Conservation (phyloP, 2,329 filamentous ascomycete species). For the Nothophoma quercina region DNA sequence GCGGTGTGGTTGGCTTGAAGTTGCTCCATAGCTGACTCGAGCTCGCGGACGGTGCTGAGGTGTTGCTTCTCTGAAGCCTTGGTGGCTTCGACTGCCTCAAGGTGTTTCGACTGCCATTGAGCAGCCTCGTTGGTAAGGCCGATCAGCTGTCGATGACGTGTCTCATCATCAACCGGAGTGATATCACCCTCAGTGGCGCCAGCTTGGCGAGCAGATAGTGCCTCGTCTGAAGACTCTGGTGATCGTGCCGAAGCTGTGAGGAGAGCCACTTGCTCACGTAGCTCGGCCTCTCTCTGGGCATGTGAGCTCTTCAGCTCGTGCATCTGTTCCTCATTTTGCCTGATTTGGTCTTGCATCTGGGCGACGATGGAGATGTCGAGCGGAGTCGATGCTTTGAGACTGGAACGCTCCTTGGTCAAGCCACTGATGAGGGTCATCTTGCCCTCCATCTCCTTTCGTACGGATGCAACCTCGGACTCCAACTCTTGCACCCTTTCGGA, state of each 20-base stretch:
- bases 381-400: constrained; percentile 78
- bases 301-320: constrained; percentile 76
- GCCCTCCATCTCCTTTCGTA: constrained; percentile 95
- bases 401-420: constrained; percentile 89
- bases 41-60: constrained; percentile 72
- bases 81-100: constrained; percentile 73
- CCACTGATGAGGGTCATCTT: constrained; percentile 97
- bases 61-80: constrained; percentile 76
- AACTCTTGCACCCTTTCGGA: constrained; percentile 91
- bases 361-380: constrained; percentile 93
- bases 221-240: constrained; percentile 25
- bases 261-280: constrained; percentile 73
- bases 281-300: constrained; percentile 75
- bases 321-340: constrained; percentile 83
- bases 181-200: constrained; percentile 16
- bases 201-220: constrained; percentile 25
- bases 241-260: constrained; percentile 65
- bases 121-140: constrained; percentile 75
- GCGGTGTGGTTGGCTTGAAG: constrained; percentile 46
- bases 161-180: constrained; percentile 32
- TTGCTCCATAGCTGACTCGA: constrained; percentile 67
- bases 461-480: constrained; percentile 80
- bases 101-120: constrained; percentile 79
- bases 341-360: constrained; percentile 84
- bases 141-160: constrained; percentile 66